A percentile compares a stretch with the other conserved stretches of the same genome.
phyloP scores from a whole-genome alignment of 164 flowering plant species.

The Litsea cubeba region DNA sequence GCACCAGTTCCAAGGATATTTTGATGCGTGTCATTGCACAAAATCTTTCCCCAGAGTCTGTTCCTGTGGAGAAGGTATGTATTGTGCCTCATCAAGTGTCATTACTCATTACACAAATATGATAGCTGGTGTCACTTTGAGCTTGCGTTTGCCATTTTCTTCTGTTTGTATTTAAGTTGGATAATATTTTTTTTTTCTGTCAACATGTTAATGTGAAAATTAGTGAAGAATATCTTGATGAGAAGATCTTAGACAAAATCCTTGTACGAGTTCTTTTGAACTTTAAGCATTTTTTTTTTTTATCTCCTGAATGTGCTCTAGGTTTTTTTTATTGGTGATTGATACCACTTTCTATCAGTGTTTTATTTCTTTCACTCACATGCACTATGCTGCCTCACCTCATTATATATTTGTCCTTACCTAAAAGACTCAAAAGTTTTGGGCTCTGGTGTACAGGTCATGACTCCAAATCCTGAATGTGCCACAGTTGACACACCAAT shows the following conservation, averaged over 20 bases:
- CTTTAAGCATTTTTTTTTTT: too few relatives aligned
- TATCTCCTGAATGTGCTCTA: too few relatives aligned
- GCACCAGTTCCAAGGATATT: constrained; percentile 80
- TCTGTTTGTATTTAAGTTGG: neutral
- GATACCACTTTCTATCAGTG: too few relatives aligned
- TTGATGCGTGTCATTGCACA: constrained; percentile 92
- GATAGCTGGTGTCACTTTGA: neutral
- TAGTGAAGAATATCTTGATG: neutral
- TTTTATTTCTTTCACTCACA: neutral
- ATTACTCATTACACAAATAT: neutral
- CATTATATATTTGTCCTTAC: neutral
- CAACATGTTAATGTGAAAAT: neutral
- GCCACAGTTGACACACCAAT: constrained; percentile 91
- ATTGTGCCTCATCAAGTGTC: neutral
- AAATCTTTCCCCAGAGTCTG: constrained; percentile 69
- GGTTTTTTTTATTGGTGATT: too few relatives aligned
- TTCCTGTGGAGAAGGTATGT: constrained; percentile 81
- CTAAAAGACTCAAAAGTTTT: constrained; percentile 1
- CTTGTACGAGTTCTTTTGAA: neutral
- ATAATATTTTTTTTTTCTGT: too few relatives aligned
- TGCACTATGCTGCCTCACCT: neutral
- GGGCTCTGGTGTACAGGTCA: constrained; percentile 51
- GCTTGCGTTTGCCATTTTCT: neutral
- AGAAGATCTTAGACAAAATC: neutral
- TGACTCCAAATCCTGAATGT: constrained; percentile 99